Evolutionary conservation across 2,329 filamentous ascomycete genomes (phyloP).

Genomic region (Colletotrichum destructivum): DNA sequence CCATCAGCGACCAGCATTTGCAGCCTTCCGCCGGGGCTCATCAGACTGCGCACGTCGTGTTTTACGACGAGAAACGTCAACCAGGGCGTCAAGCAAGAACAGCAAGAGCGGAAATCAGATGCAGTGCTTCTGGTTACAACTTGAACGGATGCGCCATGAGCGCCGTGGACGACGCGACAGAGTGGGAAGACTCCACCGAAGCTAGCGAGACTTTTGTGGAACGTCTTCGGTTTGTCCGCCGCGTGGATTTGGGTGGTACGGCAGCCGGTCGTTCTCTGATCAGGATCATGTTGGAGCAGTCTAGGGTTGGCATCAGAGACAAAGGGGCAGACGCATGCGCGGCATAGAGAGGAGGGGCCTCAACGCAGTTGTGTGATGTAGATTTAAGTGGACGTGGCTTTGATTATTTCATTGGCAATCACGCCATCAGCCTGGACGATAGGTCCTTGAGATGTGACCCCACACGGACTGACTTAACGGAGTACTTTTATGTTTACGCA

Average conservation of each 20-base stretch:
- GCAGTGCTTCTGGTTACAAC: not conserved
- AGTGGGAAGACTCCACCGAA: conserved; percentile 2
- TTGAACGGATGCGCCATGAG: not conserved
- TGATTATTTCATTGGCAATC: not conserved
- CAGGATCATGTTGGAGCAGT: conserved; percentile 1
- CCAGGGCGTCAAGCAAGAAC: not conserved
- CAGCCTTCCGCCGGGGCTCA: not conserved
- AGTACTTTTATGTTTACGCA: not conserved
- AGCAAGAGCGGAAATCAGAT: not conserved
- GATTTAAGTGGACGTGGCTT: too few species aligned
- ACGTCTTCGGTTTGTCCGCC: not conserved
- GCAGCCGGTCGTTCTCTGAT: conserved; percentile 18
- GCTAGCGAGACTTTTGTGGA: not conserved
- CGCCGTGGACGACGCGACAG: not conserved
- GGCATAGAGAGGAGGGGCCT: too few species aligned
- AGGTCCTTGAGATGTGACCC: not conserved
- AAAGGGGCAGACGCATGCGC: too few species aligned
- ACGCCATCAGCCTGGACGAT: not conserved
- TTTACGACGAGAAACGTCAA: not conserved
- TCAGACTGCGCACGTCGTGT: not conserved
- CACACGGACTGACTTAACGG: not conserved
- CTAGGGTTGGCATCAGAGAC: too few species aligned
- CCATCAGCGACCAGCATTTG: not conserved
- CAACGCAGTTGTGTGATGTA: too few species aligned
- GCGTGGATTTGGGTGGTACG: not conserved